These are phyloP conservation scores for Candolleomyces aberdarensis DNA, from an alignment of 768 basidiomycete species.

Conservation along the genomic window DNA sequence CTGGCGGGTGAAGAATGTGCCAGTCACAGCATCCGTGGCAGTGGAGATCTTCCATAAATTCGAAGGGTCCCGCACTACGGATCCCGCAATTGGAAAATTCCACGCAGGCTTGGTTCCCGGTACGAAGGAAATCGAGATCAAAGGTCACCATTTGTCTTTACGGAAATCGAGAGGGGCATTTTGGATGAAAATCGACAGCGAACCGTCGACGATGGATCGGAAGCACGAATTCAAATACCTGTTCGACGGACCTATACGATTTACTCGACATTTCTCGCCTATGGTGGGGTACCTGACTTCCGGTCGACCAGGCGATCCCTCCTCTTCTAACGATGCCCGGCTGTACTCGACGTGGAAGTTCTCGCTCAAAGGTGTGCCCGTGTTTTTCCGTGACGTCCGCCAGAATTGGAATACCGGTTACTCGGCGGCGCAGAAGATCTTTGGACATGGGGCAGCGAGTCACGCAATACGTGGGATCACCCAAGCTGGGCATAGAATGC, in stretches of 20 bases:
- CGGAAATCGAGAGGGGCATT: constrained; percentile 56
- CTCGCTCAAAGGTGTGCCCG: constrained; percentile 56
- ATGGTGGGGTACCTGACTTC: constrained; percentile 53
- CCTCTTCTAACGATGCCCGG: constrained; percentile 42
- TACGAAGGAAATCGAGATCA: constrained; percentile 60
- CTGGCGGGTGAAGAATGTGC: constrained; percentile 75
- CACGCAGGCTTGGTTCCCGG: constrained; percentile 51
- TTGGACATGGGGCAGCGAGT: constrained; percentile 52
- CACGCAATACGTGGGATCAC: constrained; percentile 66
- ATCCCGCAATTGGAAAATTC: constrained; percentile 66
- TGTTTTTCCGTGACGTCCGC: constrained; percentile 54
- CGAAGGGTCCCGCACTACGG: constrained; percentile 42
- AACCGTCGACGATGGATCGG: constrained; percentile 29
- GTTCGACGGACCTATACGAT: constrained; percentile 75
- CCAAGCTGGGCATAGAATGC: constrained; percentile 67
- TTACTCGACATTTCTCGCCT: constrained; percentile 67
- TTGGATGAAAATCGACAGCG: constrained; percentile 67
- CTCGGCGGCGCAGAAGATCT: constrained; percentile 70
- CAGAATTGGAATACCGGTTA: constrained; percentile 70
- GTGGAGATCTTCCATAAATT: constrained; percentile 75
- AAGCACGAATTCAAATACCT: constrained; percentile 49
- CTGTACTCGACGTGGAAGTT: constrained; percentile 82
- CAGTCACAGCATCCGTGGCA: constrained; percentile 50
- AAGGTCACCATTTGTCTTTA: constrained; percentile 40
- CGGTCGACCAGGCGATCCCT: not conserved